A percentile compares a stretch with the other conserved stretches of the same genome.
These are phyloP conservation scores for Fraxinus latifolia DNA, from an alignment of 305 asterid genomes.

Conservation along the genomic window DNA sequence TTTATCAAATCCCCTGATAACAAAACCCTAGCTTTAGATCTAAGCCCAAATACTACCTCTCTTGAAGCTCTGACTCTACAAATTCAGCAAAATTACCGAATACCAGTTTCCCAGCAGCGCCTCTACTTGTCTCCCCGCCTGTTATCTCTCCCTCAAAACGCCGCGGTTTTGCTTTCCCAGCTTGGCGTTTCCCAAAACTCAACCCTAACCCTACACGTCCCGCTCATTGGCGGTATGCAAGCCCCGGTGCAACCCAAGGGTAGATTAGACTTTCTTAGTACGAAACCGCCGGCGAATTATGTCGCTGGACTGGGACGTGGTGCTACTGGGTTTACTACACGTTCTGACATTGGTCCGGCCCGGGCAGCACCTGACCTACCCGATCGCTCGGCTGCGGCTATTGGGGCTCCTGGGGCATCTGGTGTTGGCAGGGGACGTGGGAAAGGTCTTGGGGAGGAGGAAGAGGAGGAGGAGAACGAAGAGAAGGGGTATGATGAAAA, in stretches of 20 bases:
- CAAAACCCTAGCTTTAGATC: conserved; percentile 48
- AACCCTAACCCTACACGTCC: conserved; percentile 48
- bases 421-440: conserved; percentile 68
- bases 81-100: conserved; percentile 32
- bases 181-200: conserved; percentile 44
- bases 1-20: conserved; percentile 42
- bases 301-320: conserved; percentile 99
- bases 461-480: conserved; percentile 59
- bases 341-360: conserved; percentile 93
- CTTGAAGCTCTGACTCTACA: conserved; percentile 35
- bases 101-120: conserved; percentile 50
- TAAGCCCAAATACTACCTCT: conserved; percentile 47
- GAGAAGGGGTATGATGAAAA: conserved; percentile 87
- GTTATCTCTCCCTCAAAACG: conserved; percentile 31
- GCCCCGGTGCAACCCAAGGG: conserved; percentile 52
- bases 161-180: conserved; percentile 28
- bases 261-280: conserved; percentile 45
- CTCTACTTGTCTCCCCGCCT: conserved; percentile 42
- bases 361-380: conserved; percentile 87
- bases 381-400: conserved; percentile 64
- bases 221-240: conserved; percentile 54
- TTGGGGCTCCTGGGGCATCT: conserved; percentile 40
- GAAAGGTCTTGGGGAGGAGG: conserved; percentile 60
- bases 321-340: conserved; percentile 92
- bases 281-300: conserved; percentile 75